phyloP scores from a whole-genome alignment of 306 rosid genomes.

The Sphenostylis stenocarpa region DNA sequence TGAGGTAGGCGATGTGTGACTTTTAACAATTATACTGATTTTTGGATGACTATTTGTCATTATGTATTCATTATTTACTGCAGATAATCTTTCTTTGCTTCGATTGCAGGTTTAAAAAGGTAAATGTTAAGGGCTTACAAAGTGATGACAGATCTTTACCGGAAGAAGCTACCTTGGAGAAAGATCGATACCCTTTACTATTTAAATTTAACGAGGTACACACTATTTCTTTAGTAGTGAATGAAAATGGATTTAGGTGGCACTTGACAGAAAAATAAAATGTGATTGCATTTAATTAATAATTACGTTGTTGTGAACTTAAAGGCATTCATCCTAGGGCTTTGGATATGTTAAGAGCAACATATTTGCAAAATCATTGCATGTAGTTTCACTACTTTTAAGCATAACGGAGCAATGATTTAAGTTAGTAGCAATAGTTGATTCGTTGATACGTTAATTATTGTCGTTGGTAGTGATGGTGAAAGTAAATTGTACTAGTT shows the following conservation, averaged over 20 bases:
- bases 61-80: constrained; percentile 22
- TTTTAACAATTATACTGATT: no score
- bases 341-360: not conserved
- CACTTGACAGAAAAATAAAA: constrained; percentile 7
- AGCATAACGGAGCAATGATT: not conserved
- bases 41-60: constrained; percentile 24
- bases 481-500: not conserved
- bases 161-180: constrained; percentile 61
- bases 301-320: not conserved
- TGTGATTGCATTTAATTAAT: not conserved
- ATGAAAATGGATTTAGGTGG: constrained; percentile 15
- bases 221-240: not conserved
- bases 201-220: constrained; percentile 89
- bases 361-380: constrained; percentile 3
- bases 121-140: constrained; percentile 49
- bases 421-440: not conserved
- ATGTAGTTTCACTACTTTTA: constrained; percentile 18
- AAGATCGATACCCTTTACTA: constrained; percentile 63
- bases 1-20: no score
- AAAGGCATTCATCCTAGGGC: constrained; percentile 11
- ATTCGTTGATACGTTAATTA: constrained; percentile 19
- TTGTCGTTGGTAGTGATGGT: not conserved
- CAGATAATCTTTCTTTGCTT: constrained; percentile 31
- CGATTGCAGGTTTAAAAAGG: constrained; percentile 65
- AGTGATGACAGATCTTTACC: constrained; percentile 39